phyloP scores from a whole-genome alignment of 140 eudicot genomes.

The Oenanthe javanica region DNA sequence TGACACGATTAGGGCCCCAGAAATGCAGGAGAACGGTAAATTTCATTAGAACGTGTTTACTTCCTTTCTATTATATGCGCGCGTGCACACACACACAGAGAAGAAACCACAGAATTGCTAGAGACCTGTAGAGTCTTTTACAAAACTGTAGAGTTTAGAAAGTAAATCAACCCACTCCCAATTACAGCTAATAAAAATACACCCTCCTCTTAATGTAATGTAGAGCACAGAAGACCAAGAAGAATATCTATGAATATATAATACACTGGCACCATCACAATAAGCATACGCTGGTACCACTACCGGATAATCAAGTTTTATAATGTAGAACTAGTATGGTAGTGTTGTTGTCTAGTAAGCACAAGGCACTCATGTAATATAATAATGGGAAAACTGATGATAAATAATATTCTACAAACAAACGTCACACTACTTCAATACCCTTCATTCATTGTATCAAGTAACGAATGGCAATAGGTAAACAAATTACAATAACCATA shows the following conservation, averaged over 20 bases:
- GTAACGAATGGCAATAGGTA: not conserved
- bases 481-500: not conserved
- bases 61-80: not conserved
- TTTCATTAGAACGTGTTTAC: not conserved
- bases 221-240: not conserved
- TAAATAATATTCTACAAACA: not conserved
- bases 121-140: not conserved
- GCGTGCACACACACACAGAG: too few relatives aligned
- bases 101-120: not conserved
- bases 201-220: not conserved
- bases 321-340: not conserved
- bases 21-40: not conserved
- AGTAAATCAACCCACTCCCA: not conserved
- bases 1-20: not conserved
- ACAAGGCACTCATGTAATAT: not conserved
- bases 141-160: not conserved
- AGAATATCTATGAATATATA: not conserved
- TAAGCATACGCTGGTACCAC: not conserved
- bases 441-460: not conserved
- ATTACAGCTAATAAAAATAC: not conserved
- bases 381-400: too few relatives aligned
- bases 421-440: not conserved
- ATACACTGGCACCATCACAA: not conserved
- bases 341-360: not conserved
- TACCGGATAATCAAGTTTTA: not conserved